Percentiles rank a stretch among this genome's conserved stretches.
Conservation (phyloP, 78 protist species). For the Anaeramoeba ignava region DNA sequence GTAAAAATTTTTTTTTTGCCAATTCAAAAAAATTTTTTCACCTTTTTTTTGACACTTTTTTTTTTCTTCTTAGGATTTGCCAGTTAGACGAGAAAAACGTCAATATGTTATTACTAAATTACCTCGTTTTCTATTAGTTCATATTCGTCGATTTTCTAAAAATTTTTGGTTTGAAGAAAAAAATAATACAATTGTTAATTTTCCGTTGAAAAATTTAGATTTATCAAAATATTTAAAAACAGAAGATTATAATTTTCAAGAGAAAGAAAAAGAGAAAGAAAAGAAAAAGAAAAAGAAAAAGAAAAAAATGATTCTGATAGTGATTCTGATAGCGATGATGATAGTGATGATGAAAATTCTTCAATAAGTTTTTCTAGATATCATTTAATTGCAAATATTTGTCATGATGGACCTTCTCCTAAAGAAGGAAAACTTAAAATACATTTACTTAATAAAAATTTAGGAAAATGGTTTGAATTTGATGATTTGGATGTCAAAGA, state of each 20-base stretch:
- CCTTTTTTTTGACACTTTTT: too few species aligned
- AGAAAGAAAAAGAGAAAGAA: background rate
- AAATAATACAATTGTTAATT: constrained; percentile 80
- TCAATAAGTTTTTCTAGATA: too few species aligned
- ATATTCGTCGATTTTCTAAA: constrained; percentile 66
- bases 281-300: background rate
- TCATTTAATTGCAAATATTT: constrained; percentile 36
- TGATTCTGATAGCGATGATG: too few species aligned
- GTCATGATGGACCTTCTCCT: constrained; percentile 33
- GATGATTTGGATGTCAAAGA: constrained; percentile 18
- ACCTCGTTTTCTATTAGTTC: constrained; percentile 71
- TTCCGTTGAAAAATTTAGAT: constrained; percentile 73
- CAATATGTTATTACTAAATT: constrained; percentile 28
- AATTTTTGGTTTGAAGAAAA: constrained; percentile 64
- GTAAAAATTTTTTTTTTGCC: too few species aligned
- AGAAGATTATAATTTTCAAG: background rate
- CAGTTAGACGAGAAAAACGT: background rate
- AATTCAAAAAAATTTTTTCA: too few species aligned
- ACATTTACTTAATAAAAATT: constrained; percentile 19
- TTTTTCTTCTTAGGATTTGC: too few species aligned
- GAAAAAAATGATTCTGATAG: too few species aligned
- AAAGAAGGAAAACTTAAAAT: constrained; percentile 12
- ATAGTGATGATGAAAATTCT: too few species aligned
- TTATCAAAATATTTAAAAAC: constrained; percentile 35
- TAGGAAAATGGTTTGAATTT: constrained; percentile 17